Evolutionary conservation across 2,329 filamentous ascomycete species (phyloP).

Genomic region (Metarhizium robertsii): DNA sequence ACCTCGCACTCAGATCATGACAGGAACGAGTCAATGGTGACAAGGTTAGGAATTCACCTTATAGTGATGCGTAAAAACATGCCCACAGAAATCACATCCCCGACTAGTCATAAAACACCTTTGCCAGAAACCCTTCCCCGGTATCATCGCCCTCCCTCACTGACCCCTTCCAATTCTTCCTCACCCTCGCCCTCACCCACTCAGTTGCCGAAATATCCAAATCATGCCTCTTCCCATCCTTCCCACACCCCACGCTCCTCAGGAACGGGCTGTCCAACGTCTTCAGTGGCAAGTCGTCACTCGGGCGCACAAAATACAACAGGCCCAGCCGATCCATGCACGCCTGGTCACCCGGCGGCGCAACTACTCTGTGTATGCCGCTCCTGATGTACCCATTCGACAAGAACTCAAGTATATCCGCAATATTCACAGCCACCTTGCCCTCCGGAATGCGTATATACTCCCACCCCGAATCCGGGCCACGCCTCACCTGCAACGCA

Average conservation of each 20-base stretch:
- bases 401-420: slow-evolving; percentile 1
- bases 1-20: no score
- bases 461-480: neutral
- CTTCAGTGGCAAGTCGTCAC: slow-evolving; percentile 3
- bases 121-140: slow-evolving; percentile 3
- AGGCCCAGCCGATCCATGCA: slow-evolving; percentile 1
- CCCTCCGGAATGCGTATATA: slow-evolving; percentile 2
- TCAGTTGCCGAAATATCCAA: slow-evolving; percentile 4
- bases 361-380: slow-evolving; percentile 4
- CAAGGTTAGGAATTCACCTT: no score
- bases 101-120: slow-evolving; percentile 4
- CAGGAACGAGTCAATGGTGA: no score
- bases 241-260: slow-evolving; percentile 1
- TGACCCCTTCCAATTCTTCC: slow-evolving; percentile 2
- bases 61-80: neutral
- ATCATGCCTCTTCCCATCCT: neutral
- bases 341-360: slow-evolving; percentile 1
- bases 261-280: slow-evolving; percentile 1
- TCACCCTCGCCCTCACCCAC: slow-evolving; percentile 3
- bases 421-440: slow-evolving; percentile 5
- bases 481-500: slow-evolving; percentile 37
- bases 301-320: slow-evolving; percentile 6
- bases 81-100: neutral
- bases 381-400: slow-evolving; percentile 3
- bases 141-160: neutral